Base-by-base conservation (phyloP, 2,329 filamentous ascomycete species). In the Cladosporium sp. region DNA sequence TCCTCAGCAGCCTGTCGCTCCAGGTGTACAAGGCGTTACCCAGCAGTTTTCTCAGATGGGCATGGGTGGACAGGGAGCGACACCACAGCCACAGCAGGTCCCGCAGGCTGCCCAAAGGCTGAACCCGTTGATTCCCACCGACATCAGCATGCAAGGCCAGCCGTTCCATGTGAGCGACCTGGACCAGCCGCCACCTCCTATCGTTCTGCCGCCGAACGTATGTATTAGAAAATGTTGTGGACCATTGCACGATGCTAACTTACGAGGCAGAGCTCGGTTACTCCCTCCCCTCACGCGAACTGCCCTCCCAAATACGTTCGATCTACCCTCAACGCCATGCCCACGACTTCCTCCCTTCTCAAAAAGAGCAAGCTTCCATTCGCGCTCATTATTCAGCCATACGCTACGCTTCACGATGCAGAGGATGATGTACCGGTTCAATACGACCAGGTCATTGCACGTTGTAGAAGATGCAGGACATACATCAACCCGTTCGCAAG, bases 401-500 rank as follows among this genome's bases (percentile, higher is more conserved):
- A 97, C 64, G 89, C 85, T 33, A 83, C 91, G 20, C 82, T 98
- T 25, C 92, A 96, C 67, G 93, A 98, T 67, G 80, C 87, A 16
- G 92, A 97, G 69, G 93, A 97, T 61, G 80, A 83, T 19, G 83
- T 98, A 1, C 93, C 92, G 6, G 83, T 98, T 42, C 87, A 97
- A 22, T 87, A 95, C 65, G 93, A 98, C 68, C 93, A 97, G 72
- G 88, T 97, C 57, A 98, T 98, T 67, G 94, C 92, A 51, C 85
- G 93, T 64, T 98, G 93, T 76, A 83, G 93, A 69, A 85, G 93
- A 71, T 98, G 93, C 72, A 80, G 93, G 60, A 93, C 92, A 50
- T 97, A 97, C 69, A 97, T 97, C 76, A 97, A 97, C 68, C 91
- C 93, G 11, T 98, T 92, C 61, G 93, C 95, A 53, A 89, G 88